Conservation (phyloP, 1,139 yeast genomes). For the Diutina siamensis region DNA sequence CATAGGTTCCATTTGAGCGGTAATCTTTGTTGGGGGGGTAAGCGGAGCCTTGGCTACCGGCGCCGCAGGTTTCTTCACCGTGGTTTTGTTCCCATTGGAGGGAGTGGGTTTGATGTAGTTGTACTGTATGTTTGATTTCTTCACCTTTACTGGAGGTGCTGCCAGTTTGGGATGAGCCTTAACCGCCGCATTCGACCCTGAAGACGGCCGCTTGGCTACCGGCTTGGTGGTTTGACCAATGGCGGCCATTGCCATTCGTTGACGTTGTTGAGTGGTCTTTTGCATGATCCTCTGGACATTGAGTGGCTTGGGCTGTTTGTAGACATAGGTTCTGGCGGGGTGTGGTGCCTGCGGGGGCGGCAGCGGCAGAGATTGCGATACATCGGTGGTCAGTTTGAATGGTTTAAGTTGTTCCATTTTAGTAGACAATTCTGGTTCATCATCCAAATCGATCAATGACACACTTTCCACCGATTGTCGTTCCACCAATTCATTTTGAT, state of each 20-base stretch:
- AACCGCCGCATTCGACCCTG: not conserved
- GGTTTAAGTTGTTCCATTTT: not conserved
- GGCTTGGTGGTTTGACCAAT: constrained; percentile 7
- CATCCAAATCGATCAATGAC: constrained; percentile 28
- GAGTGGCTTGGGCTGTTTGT: constrained; percentile 31
- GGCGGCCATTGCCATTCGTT: constrained; percentile 5
- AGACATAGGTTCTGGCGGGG: constrained; percentile 19
- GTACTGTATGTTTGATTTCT: constrained; percentile 10
- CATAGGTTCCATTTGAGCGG: constrained; percentile 8
- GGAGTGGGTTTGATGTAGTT: constrained; percentile 9
- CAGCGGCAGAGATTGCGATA: not conserved
- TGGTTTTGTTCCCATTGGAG: not conserved
- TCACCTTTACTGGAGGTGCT: constrained; percentile 6
- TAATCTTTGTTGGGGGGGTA: not conserved
- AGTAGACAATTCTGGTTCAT: constrained; percentile 7
- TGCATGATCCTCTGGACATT: constrained; percentile 26
- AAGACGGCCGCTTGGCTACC: not conserved
- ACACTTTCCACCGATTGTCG: not conserved
- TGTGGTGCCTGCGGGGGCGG: not conserved
- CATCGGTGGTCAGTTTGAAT: not conserved
- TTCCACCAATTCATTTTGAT: constrained; percentile 16
- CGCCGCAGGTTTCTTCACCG: not conserved
- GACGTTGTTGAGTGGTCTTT: constrained; percentile 9
- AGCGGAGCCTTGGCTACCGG: constrained; percentile 5
- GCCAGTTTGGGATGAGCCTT: not conserved